phyloP scores from a whole-genome alignment of 75 land plant species.

The Pinus albicaulis region DNA sequence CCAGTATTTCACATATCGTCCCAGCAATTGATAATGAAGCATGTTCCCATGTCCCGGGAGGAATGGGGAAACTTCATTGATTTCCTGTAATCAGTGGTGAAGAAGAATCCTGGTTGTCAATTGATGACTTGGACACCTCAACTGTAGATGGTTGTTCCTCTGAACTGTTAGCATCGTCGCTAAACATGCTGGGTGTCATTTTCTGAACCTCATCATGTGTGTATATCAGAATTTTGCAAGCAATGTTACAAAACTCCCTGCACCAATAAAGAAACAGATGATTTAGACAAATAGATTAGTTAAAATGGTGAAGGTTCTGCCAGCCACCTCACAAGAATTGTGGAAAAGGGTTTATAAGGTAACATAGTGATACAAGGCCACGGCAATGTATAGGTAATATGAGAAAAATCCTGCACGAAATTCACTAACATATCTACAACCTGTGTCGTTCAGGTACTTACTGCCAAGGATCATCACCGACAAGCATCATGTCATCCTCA shows the following conservation, averaged over 20 bases:
- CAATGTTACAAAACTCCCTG: constrained; percentile 64
- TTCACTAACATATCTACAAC: constrained; percentile 7
- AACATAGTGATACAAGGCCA: not conserved
- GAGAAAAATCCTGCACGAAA: not conserved
- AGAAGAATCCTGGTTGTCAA: constrained; percentile 39
- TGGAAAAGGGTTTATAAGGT: not conserved
- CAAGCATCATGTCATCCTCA: constrained; percentile 92
- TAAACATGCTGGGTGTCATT: constrained; percentile 36
- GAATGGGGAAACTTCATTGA: too few species aligned
- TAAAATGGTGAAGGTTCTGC: not conserved
- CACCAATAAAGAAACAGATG: not conserved
- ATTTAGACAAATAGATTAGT: not conserved
- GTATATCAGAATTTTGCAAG: constrained; percentile 50
- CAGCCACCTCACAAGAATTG: not conserved
- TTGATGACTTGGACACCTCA: constrained; percentile 50
- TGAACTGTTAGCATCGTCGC: constrained; percentile 48
- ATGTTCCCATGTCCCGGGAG: too few species aligned
- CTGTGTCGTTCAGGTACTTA: constrained; percentile 26
- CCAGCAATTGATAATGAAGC: too few species aligned
- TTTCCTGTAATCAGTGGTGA: too few species aligned
- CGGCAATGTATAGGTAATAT: not conserved
- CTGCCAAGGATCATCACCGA: constrained; percentile 94
- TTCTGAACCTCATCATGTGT: constrained; percentile 66
- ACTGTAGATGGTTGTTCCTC: constrained; percentile 38
- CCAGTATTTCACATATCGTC: too few species aligned